These are phyloP conservation scores for Aureobasidium musti DNA, from an alignment of 2,329 filamentous ascomycete species.

Conservation along the genomic window DNA sequence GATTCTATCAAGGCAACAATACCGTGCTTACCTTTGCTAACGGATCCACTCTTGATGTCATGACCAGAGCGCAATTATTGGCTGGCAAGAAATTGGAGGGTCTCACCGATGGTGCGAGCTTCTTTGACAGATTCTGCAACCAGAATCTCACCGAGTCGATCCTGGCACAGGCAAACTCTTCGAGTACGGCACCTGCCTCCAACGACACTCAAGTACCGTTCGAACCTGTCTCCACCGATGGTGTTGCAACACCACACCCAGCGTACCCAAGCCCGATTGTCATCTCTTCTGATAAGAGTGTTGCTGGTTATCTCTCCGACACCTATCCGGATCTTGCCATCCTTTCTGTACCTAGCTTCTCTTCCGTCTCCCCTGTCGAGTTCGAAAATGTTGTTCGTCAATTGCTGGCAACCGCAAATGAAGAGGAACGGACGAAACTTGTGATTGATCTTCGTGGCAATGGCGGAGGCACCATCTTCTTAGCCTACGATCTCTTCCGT, in stretches of 20 bases:
- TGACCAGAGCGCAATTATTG: slow-evolving; percentile 37
- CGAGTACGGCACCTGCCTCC: slow-evolving; percentile 29
- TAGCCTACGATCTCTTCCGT: slow-evolving; percentile 52
- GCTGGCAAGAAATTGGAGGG: slow-evolving; percentile 40
- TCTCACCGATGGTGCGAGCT: slow-evolving; percentile 44
- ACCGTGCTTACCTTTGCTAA: slow-evolving; percentile 40
- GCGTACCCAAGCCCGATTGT: not conserved
- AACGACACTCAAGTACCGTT: slow-evolving; percentile 21
- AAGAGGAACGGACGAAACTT: slow-evolving; percentile 59
- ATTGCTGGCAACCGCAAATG: slow-evolving; percentile 53
- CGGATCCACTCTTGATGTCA: slow-evolving; percentile 39
- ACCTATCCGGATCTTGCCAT: slow-evolving; percentile 50
- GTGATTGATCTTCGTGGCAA: slow-evolving; percentile 66
- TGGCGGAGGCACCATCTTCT: slow-evolving; percentile 54
- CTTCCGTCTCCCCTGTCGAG: slow-evolving; percentile 33
- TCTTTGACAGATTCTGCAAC: slow-evolving; percentile 47
- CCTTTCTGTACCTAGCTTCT: slow-evolving; percentile 49
- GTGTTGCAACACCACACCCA: not conserved
- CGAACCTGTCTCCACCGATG: slow-evolving; percentile 31
- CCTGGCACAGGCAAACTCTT: not conserved
- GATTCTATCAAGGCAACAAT: slow-evolving; percentile 29
- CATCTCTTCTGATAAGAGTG: not conserved
- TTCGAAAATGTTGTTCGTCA: slow-evolving; percentile 46
- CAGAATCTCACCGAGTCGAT: slow-evolving; percentile 10
- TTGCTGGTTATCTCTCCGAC: slow-evolving; percentile 31